Evolutionary conservation across 2,329 filamentous ascomycete species (phyloP).

Genomic region (Thelonectria blattea): DNA sequence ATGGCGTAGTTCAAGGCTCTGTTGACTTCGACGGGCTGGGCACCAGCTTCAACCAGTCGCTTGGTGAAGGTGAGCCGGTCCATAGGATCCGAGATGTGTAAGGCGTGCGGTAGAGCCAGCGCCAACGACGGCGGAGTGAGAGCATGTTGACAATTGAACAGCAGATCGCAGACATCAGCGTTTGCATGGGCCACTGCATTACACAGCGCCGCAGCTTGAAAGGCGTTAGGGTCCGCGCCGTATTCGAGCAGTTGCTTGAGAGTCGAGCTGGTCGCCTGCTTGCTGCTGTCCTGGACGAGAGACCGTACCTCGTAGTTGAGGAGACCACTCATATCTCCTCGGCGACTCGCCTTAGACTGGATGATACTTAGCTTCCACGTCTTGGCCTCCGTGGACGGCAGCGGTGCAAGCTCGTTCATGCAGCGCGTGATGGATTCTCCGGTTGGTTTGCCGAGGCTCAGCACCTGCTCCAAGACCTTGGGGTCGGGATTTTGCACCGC

Average conservation of each 20-base stretch:
- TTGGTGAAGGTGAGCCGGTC: constrained; percentile 58
- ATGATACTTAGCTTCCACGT: constrained; percentile 56
- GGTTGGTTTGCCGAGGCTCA: constrained; percentile 53
- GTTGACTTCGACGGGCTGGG: constrained; percentile 55
- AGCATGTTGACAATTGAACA: constrained; percentile 48
- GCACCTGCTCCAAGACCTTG: constrained; percentile 54
- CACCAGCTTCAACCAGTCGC: constrained; percentile 56
- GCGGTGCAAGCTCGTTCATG: constrained; percentile 50
- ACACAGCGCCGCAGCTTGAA: constrained; percentile 58
- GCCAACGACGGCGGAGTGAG: constrained; percentile 54
- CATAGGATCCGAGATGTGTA: constrained; percentile 58
- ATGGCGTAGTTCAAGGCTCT: constrained; percentile 59
- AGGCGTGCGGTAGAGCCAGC: constrained; percentile 57
- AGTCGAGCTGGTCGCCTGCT: constrained; percentile 50
- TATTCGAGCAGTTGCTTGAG: constrained; percentile 55
- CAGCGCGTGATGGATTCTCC: constrained; percentile 50
- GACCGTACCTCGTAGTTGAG: constrained; percentile 59
- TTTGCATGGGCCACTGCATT: constrained; percentile 56
- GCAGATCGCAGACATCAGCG: constrained; percentile 53
- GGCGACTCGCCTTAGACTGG: constrained; percentile 50
- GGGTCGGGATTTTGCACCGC: constrained; percentile 53
- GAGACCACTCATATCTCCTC: constrained; percentile 51
- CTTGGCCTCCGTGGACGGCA: constrained; percentile 54
- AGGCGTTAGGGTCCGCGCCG: constrained; percentile 61
- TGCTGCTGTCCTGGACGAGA: constrained; percentile 46